Percentiles rank a stretch among this genome's conserved stretches.
Evolutionary conservation across 768 basidiomycete species (phyloP).

Genomic region (Suillus bovinus): DNA sequence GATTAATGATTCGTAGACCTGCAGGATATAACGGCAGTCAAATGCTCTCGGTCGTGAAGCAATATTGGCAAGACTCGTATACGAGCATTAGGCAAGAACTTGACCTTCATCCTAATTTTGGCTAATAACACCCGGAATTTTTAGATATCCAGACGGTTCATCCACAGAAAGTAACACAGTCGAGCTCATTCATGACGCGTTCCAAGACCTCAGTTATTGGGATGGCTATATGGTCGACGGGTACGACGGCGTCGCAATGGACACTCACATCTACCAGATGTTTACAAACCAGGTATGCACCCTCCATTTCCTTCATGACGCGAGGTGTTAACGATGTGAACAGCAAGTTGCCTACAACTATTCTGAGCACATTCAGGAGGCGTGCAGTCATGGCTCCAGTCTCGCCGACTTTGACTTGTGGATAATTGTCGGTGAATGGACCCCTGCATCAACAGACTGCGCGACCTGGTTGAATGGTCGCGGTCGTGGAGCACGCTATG

Average conservation of each 20-base stretch:
- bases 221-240: slow-evolving; percentile 36
- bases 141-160: slow-evolving; percentile 10
- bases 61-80: slow-evolving; percentile 65
- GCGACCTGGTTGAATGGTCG: slow-evolving; percentile 80
- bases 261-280: slow-evolving; percentile 74
- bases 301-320: background rate
- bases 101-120: slow-evolving; percentile 37
- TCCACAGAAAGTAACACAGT: slow-evolving; percentile 9
- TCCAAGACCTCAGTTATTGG: slow-evolving; percentile 41
- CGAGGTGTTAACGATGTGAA: background rate
- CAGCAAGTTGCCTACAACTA: slow-evolving; percentile 10
- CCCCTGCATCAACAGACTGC: slow-evolving; percentile 72
- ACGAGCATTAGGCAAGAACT: slow-evolving; percentile 45
- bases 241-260: slow-evolving; percentile 54
- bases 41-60: slow-evolving; percentile 45
- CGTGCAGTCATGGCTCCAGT: slow-evolving; percentile 50
- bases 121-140: slow-evolving; percentile 12
- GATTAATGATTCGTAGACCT: slow-evolving; percentile 25
- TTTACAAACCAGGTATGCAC: slow-evolving; percentile 50
- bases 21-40: slow-evolving; percentile 50
- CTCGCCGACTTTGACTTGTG: slow-evolving; percentile 59
- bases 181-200: slow-evolving; percentile 4
- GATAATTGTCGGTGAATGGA: slow-evolving; percentile 84
- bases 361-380: slow-evolving; percentile 37
- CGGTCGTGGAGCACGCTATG: slow-evolving; percentile 69